A percentile compares a stretch with the other conserved stretches of the same genome.
These are phyloP conservation scores for Ophiocordyceps camponoti-leonardi DNA, from an alignment of 2,329 filamentous ascomycete species.

Conservation along the genomic window DNA sequence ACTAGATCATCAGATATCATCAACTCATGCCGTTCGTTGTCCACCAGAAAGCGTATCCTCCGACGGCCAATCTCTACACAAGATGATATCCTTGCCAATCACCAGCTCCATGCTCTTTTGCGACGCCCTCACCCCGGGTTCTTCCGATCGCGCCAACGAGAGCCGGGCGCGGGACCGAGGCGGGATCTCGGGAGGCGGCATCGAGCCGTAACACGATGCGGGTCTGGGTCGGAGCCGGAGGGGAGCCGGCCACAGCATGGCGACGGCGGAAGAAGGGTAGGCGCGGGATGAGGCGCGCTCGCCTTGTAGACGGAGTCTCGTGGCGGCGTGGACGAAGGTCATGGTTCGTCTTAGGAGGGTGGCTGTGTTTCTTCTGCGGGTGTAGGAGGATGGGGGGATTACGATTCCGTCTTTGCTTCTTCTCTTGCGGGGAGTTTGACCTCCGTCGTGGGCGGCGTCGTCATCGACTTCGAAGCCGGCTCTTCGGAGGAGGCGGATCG, in stretches of 20 bases:
- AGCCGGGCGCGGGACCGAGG: not conserved
- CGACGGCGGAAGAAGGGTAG: not conserved
- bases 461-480: not conserved
- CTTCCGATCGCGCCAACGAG: not conserved
- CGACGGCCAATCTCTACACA: conserved; percentile 5
- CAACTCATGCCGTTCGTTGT: not conserved
- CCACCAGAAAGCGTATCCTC: not conserved
- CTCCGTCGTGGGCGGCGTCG: not conserved
- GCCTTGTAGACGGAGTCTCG: not conserved
- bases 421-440: not conserved
- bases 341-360: not conserved
- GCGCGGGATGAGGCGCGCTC: not conserved
- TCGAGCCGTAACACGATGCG: not conserved
- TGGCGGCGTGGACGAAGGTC: not conserved
- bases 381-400: not conserved
- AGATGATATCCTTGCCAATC: conserved; percentile 1
- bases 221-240: not conserved
- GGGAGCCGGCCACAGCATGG: not conserved
- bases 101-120: not conserved
- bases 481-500: not conserved
- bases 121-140: not conserved
- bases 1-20: too few relatives aligned
- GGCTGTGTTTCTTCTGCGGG: not conserved
- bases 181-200: not conserved
- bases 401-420: not conserved